Percentiles rank a stretch among this genome's conserved stretches.
phyloP scores from a whole-genome alignment of 2,329 filamentous ascomycete species.

The Plenodomus lindquistii region DNA sequence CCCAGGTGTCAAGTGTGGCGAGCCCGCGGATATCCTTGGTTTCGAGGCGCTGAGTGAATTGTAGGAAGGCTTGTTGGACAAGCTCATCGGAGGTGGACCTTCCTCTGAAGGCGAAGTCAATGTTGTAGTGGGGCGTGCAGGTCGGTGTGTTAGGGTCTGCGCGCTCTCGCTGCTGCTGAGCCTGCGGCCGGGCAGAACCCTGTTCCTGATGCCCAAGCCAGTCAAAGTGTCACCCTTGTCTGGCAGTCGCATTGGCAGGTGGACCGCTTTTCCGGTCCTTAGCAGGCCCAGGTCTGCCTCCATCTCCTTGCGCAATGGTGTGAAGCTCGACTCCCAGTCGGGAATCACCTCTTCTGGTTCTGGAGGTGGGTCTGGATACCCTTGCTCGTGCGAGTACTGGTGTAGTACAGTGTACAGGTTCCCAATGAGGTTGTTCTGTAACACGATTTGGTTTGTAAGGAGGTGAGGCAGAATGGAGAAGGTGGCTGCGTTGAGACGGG shows the following conservation, averaged over 20 bases:
- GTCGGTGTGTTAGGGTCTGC: constrained; percentile 32
- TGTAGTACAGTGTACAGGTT: constrained; percentile 78
- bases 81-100: constrained; percentile 33
- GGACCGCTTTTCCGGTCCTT: constrained; percentile 67
- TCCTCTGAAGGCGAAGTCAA: constrained; percentile 31
- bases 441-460: constrained; percentile 69
- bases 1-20: constrained; percentile 38
- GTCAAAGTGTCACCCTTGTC: constrained; percentile 52
- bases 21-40: constrained; percentile 38
- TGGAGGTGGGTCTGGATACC: constrained; percentile 72
- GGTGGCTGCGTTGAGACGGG: constrained; percentile 69
- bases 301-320: constrained; percentile 65
- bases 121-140: constrained; percentile 28
- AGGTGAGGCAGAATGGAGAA: constrained; percentile 76
- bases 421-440: constrained; percentile 77
- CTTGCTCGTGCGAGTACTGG: constrained; percentile 69
- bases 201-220: constrained; percentile 53
- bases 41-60: constrained; percentile 39
- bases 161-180: constrained; percentile 42
- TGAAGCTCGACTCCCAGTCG: constrained; percentile 66
- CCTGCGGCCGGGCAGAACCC: constrained; percentile 38
- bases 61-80: constrained; percentile 41
- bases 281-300: constrained; percentile 67
- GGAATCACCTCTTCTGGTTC: constrained; percentile 72
- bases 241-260: constrained; percentile 57